Percentiles rank a stretch among this genome's conserved stretches.
Evolutionary conservation across 768 basidiomycete species (phyloP).

Genomic region (Brasilioporus rufonigricans): DNA sequence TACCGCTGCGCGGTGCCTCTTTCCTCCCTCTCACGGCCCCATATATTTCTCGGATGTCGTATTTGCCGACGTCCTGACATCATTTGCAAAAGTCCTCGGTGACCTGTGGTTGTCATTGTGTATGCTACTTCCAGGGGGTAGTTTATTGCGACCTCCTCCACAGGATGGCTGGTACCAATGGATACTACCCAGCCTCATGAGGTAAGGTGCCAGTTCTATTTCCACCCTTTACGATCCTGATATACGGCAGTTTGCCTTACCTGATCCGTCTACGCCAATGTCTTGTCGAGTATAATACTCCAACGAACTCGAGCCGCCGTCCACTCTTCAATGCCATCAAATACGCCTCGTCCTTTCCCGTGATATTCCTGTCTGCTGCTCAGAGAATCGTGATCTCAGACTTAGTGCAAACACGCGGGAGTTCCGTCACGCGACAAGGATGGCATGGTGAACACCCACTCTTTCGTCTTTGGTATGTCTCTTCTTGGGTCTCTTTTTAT

Average conservation of each 20-base stretch:
- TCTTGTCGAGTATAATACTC: conserved; percentile 72
- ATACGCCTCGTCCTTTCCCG: conserved; percentile 95
- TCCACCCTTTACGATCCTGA: conserved; percentile 2
- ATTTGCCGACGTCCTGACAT: conserved; percentile 93
- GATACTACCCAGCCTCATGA: conserved; percentile 83
- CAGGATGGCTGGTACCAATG: conserved; percentile 66
- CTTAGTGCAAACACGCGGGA: conserved; percentile 47
- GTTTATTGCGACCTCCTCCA: conserved; percentile 60
- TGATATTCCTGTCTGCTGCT: conserved; percentile 90
- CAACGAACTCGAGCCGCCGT: conserved; percentile 60
- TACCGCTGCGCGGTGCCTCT: conserved; percentile 69
- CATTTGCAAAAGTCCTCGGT: conserved; percentile 94
- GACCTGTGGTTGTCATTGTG: conserved; percentile 87
- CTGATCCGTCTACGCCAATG: conserved; percentile 93
- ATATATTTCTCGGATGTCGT: conserved; percentile 91
- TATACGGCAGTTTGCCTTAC: conserved; percentile 67
- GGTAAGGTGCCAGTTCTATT: conserved; percentile 46
- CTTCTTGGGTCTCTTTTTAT: background rate
- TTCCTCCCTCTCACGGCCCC: conserved; percentile 55
- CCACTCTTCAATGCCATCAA: conserved; percentile 91
- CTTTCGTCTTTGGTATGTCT: conserved; percentile 78
- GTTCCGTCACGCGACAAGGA: conserved; percentile 38
- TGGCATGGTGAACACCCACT: conserved; percentile 79
- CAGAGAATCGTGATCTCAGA: conserved; percentile 74
- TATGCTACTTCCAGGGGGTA: conserved; percentile 86